These are phyloP conservation scores for Colletotrichum agaves DNA, from an alignment of 2,329 filamentous ascomycete species.

Conservation along the genomic window DNA sequence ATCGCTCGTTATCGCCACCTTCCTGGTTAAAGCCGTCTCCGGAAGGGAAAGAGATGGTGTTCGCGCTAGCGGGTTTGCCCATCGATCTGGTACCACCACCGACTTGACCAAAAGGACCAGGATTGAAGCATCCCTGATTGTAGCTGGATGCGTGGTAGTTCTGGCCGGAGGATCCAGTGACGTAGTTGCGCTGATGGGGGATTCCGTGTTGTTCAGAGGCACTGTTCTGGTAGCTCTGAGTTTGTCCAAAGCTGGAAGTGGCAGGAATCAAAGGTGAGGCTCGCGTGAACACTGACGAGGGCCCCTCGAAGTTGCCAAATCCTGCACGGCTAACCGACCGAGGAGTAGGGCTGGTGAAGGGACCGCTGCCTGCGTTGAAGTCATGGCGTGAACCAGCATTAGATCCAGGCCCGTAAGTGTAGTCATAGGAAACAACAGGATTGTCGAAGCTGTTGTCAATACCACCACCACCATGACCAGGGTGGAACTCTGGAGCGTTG, in stretches of 20 bases:
- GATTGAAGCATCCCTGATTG: conserved; percentile 12
- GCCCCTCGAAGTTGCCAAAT: conserved; percentile 16
- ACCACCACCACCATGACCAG: conserved; percentile 34
- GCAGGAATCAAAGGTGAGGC: conserved; percentile 17
- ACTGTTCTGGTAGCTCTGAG: not conserved
- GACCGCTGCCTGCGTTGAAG: conserved; percentile 20
- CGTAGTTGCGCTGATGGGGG: conserved; percentile 3
- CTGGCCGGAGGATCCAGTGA: conserved; percentile 5
- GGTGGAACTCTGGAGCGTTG: conserved; percentile 48
- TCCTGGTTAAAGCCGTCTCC: conserved; percentile 12
- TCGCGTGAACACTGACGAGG: not conserved
- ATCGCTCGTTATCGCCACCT: conserved; percentile 32
- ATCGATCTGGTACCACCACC: conserved; percentile 12
- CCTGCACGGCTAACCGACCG: conserved; percentile 10
- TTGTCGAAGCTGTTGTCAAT: conserved; percentile 1
- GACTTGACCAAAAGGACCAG: conserved; percentile 15
- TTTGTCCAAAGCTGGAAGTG: not conserved
- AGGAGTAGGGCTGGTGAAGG: conserved; percentile 27
- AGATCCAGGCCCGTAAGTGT: conserved; percentile 15
- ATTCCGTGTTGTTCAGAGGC: conserved; percentile 5
- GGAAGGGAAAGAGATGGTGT: conserved; percentile 8
- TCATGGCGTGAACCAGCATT: conserved; percentile 20
- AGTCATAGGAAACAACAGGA: conserved; percentile 23
- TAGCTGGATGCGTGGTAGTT: conserved; percentile 11
- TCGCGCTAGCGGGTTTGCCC: not conserved